Evolutionary conservation across 176 grass and related monocot species (phyloP).

Genomic region (sorghum (Sorghum bicolor)): DNA sequence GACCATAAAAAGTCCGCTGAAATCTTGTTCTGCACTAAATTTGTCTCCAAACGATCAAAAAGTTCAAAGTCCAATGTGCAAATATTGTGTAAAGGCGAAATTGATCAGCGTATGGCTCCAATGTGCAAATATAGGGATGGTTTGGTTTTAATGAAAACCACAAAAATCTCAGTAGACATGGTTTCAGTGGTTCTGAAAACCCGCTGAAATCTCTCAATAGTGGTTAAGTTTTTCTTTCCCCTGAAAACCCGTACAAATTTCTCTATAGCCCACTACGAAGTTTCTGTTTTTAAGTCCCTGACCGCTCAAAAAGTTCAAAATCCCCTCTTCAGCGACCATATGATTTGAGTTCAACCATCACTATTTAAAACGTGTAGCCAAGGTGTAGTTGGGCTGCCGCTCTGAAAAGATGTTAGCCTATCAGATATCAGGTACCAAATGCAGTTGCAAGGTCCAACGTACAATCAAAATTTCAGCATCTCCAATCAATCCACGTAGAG

Average conservation of each 20-base stretch:
- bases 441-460: not conserved
- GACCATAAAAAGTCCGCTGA: too few relatives aligned
- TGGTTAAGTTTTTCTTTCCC: too few relatives aligned
- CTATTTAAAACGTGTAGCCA: not conserved
- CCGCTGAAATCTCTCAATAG: not conserved
- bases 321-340: not conserved
- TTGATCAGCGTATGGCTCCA: too few relatives aligned
- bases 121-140: too few relatives aligned
- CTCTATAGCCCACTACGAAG: not conserved
- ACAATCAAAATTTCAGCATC: not conserved
- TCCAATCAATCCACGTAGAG: not conserved
- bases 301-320: not conserved
- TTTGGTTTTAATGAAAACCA: too few relatives aligned
- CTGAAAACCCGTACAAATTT: too few relatives aligned
- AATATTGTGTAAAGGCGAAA: too few relatives aligned
- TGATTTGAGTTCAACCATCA: not conserved
- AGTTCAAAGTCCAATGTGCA: too few relatives aligned
- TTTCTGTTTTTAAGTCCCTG: not conserved
- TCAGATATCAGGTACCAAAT: not conserved
- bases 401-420: not conserved
- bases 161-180: too few relatives aligned
- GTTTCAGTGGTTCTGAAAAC: too few relatives aligned
- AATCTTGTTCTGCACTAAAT: too few relatives aligned
- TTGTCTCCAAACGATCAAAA: too few relatives aligned
- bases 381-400: not conserved